Base-by-base conservation (phyloP, 1,284 basidiomycete genomes). In the Tranzscheliella williamsii region DNA sequence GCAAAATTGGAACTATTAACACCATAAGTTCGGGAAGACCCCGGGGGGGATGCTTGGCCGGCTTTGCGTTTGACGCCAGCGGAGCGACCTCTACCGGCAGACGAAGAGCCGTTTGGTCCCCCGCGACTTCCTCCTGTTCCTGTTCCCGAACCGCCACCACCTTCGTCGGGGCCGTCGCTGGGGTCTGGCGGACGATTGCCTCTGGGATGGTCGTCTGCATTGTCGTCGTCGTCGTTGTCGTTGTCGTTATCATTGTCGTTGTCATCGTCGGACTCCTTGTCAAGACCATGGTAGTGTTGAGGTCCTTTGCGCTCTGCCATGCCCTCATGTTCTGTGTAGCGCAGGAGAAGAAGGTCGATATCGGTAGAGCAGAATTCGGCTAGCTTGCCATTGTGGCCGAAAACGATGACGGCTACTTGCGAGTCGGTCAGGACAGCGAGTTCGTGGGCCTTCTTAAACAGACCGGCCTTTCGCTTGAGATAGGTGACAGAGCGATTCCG, bases 371-470 rank as follows among this genome's bases (percentile, higher is more conserved):
- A 72, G 24, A 70, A 74, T 34, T 72, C 72, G 36, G 70, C 60
- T 20, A 72, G 55, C 48, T 72, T 74, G 38, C 72, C 72, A 20
- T 74, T 70, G 44, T 61, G 55, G 81, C 84, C 84, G 64, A 87
- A 86, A 45, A 87, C 84, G 61, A 87, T 85, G 60, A 87, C 84
- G 5, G 85, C 85, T 31, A 87, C 83, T 58, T 87, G 85, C 47
- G 86, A 85, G 22, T 83, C 84, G 70, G 85, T 87, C 42, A 87
- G 79, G 4, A 91, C 88, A 24, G 88, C 89, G 35, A 91, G 85
- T 79, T 91, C 89, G 78, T 90, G 89, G 0, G 89, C 89, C 76
- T 91, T 91, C 78, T 91, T 91, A 85, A 91, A 90, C 45, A 91
- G 84, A 2, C 89, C 89, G 53, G 88, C 88, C 81, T 90, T 90